A percentile compares a stretch with the other conserved stretches of the same genome.
Evolutionary conservation across 306 rosid species (phyloP).

Genomic region (Gastrolobium villosum): DNA sequence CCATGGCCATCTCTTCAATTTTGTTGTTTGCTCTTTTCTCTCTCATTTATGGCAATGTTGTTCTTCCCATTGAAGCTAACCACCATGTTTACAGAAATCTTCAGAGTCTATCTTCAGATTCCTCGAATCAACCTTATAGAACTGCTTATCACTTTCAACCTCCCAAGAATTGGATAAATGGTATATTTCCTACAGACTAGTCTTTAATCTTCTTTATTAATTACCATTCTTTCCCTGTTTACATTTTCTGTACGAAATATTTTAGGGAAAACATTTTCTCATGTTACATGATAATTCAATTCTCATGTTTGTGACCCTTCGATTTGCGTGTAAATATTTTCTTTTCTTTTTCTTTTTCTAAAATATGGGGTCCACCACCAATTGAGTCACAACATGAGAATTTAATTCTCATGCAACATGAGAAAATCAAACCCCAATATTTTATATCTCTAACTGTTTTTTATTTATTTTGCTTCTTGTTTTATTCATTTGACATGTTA

Average conservation of each 20-base stretch:
- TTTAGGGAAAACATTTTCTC: no score
- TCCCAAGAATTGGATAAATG: conserved; percentile 87
- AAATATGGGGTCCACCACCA: no score
- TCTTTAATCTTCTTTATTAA: not conserved
- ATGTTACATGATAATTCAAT: no score
- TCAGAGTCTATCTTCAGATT: conserved; percentile 43
- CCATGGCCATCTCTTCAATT: conserved; percentile 54
- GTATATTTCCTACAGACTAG: conserved; percentile 41
- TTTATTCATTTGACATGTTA: conserved; percentile 40
- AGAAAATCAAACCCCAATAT: no score
- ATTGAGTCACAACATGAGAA: no score
- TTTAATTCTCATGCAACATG: no score
- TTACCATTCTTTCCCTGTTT: not conserved
- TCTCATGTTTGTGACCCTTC: no score
- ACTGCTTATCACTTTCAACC: conserved; percentile 93
- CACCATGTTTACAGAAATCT: conserved; percentile 66
- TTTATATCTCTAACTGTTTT: conserved; percentile 61
- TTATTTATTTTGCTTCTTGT: conserved; percentile 3
- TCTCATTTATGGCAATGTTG: conserved; percentile 51
- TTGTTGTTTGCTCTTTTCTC: conserved; percentile 50
- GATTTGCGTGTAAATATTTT: no score
- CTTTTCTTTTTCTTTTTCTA: no score
- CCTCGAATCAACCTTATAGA: conserved; percentile 70
- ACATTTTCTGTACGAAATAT: not conserved
- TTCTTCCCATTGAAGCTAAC: conserved; percentile 63